phyloP scores from a whole-genome alignment of 2,329 filamentous ascomycete genomes.

The Sclerotiophoma versabilis region DNA sequence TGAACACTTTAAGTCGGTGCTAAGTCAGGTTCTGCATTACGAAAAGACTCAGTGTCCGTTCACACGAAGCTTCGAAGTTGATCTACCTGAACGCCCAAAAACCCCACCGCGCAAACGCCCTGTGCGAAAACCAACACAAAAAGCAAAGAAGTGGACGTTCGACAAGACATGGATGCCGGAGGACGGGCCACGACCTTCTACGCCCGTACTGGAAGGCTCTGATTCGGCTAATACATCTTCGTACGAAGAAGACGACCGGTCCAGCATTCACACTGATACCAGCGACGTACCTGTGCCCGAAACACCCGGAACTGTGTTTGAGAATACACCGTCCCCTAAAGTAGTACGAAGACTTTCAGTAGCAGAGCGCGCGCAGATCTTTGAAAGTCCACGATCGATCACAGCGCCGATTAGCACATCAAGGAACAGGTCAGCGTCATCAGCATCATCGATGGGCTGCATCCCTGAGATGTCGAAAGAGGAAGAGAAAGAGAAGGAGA shows the following conservation, averaged over 20 bases:
- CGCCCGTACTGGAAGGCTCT: constrained; percentile 38
- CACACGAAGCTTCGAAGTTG: constrained; percentile 75
- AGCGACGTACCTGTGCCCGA: constrained; percentile 36
- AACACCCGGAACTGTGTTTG: constrained; percentile 29
- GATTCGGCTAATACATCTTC: constrained; percentile 41
- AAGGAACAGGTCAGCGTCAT: constrained; percentile 19
- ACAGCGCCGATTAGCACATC: constrained; percentile 30
- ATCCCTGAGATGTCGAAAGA: constrained; percentile 27
- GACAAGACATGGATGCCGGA: constrained; percentile 58
- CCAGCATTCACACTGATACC: constrained; percentile 42
- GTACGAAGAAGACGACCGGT: constrained; percentile 46
- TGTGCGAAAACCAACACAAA: constrained; percentile 66
- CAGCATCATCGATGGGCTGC: constrained; percentile 27
- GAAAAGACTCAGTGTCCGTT: constrained; percentile 91
- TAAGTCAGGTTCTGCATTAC: constrained; percentile 79
- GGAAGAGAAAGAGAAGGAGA: constrained; percentile 11
- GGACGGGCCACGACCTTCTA: constrained; percentile 43
- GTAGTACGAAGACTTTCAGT: constrained; percentile 36
- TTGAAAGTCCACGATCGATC: constrained; percentile 39
- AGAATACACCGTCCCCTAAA: constrained; percentile 21
- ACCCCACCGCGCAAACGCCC: constrained; percentile 58
- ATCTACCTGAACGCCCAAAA: constrained; percentile 72
- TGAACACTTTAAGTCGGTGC: constrained; percentile 70
- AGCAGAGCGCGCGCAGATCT: constrained; percentile 40
- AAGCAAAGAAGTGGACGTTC: constrained; percentile 59